Evolutionary conservation across 2,329 filamentous ascomycete genomes (phyloP), one percentile per base, ranked within the genome.

Genomic region (Daldinia eschscholtzii): DNA sequence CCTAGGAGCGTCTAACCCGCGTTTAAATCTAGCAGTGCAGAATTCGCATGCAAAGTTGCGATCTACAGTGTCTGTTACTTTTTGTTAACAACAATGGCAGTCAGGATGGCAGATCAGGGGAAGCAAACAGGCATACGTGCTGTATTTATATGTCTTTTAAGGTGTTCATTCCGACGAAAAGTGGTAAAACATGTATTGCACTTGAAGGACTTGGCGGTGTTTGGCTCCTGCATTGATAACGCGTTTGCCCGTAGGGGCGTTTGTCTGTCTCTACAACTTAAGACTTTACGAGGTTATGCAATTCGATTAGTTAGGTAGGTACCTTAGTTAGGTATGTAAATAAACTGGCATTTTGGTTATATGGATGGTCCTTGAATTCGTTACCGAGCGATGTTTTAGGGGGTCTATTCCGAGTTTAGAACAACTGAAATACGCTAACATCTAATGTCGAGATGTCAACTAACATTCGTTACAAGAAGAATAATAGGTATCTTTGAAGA

Each of bases 1-100:
- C 15, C 10, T 9, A 13, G 28, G 26, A 35, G 28, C 35, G 15
- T 35, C 50, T 3, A 35, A 53, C 50, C 50, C 50, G 33, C 50
- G 50, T 53, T 53, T 53, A 12, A 53, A 53, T 20, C 35, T 53
- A 5, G 50, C 28, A 10, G 20, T 35, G 18, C 50, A 53, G 50
- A 53, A 53, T 35, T 53, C 28, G 50, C 50, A 53, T 33, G 50
- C 30, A 53, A 53, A 53, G n/a, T n/a, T 12, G 18, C 50, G 50
- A 35, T 35, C 50, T 53, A 28, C 28, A 18, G 50, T 33, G n/a
- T 53, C 50, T 53, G 35, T 53, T 26, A n/a, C 15, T 15, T 53
- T 33, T 35, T 33, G 13, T 53, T 18, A 53, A 28, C 50, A 12
- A 15, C n/a, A 35, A 23, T 23, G 20, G 20, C 1, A 12, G n/a